phyloP scores from a whole-genome alignment of 257 asterid genomes.

The Voacanga thouarsii region DNA sequence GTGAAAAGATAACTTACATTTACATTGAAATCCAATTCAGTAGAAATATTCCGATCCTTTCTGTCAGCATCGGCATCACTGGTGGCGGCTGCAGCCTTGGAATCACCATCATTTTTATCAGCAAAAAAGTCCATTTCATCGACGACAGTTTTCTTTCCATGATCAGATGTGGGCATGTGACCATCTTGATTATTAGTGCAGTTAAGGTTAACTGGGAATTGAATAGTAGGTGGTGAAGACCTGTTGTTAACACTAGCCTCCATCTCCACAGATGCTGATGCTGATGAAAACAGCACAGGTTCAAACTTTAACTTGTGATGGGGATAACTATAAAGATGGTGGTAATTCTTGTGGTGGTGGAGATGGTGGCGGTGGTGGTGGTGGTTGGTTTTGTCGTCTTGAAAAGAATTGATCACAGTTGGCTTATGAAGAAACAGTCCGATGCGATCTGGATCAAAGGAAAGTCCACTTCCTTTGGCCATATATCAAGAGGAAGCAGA shows the following conservation, averaged over 20 bases:
- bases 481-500: constrained; percentile 38
- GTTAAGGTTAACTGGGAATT: constrained; percentile 61
- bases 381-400: constrained; percentile 9
- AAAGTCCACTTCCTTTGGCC: constrained; percentile 89
- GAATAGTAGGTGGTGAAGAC: constrained; percentile 61
- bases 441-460: constrained; percentile 81
- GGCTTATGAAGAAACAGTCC: constrained; percentile 19
- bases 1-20: constrained; percentile 44
- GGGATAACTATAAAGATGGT: constrained; percentile 1
- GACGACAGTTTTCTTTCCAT: constrained; percentile 33
- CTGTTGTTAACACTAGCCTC: constrained; percentile 28
- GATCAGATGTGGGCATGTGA: not conserved
- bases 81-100: constrained; percentile 8
- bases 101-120: constrained; percentile 30
- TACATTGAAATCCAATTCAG: constrained; percentile 51
- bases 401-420: constrained; percentile 16
- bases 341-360: not conserved
- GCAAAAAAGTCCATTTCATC: constrained; percentile 80
- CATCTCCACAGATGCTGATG: constrained; percentile 26
- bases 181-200: constrained; percentile 19
- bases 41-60: constrained; percentile 20
- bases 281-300: not conserved
- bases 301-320: constrained; percentile 18
- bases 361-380: constrained; percentile 6
- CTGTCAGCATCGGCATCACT: constrained; percentile 8